Percentiles rank a stretch among this genome's conserved stretches.
Evolutionary conservation across 164 flowering plant genomes (phyloP).

Genomic region (Kalanchoe fedtschenkoi): DNA sequence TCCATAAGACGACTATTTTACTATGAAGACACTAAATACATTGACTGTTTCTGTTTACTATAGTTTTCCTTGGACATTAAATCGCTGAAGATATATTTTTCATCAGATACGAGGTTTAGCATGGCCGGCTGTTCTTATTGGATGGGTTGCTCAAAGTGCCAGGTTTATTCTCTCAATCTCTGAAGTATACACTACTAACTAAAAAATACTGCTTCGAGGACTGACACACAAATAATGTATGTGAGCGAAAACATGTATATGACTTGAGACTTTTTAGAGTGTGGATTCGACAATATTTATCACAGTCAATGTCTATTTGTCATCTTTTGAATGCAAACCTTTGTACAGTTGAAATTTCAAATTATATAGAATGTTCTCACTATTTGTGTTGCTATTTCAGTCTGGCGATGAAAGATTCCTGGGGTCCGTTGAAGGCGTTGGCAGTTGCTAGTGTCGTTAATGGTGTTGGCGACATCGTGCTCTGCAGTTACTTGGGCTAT

Average conservation of each 20-base stretch:
- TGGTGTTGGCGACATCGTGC: slow-evolving; percentile 63
- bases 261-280: not conserved
- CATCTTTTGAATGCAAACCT: not conserved
- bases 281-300: not conserved
- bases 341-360: not conserved
- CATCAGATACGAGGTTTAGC: slow-evolving; percentile 87
- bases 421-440: slow-evolving; percentile 96
- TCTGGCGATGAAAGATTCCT: slow-evolving; percentile 94
- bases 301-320: not conserved
- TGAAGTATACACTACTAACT: not conserved
- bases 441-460: slow-evolving; percentile 65
- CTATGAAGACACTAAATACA: no score
- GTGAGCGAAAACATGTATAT: not conserved
- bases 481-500: slow-evolving; percentile 66
- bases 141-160: slow-evolving; percentile 97
- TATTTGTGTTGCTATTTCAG: slow-evolving; percentile 20
- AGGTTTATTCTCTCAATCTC: slow-evolving; percentile 32
- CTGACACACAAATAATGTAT: not conserved
- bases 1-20: no score
- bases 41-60: not conserved
- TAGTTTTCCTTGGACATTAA: not conserved
- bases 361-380: not conserved
- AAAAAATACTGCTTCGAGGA: not conserved
- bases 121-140: slow-evolving; percentile 92
- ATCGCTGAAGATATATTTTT: not conserved